Evolutionary conservation across 345 rosid genomes (phyloP).

Genomic region (Combretum micranthum): DNA sequence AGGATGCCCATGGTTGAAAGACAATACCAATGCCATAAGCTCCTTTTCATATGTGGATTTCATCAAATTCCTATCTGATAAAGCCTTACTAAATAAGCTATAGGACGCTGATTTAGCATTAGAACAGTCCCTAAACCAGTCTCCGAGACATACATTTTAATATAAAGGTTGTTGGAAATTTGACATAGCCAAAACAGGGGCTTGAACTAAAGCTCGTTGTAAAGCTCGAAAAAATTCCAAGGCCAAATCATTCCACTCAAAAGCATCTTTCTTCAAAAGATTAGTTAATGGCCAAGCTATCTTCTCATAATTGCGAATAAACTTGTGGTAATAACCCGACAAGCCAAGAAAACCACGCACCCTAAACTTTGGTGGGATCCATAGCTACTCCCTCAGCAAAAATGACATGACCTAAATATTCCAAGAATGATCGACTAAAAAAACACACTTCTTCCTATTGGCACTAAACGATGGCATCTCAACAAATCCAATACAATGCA

Average conservation of each 20-base stretch:
- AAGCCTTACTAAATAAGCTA: conserved; percentile 7
- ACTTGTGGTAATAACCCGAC: neutral
- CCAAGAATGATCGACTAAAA: too few species aligned
- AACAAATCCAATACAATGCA: too few species aligned
- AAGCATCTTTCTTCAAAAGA: neutral
- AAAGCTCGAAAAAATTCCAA: neutral
- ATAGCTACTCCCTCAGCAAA: too few species aligned
- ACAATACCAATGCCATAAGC: too few species aligned
- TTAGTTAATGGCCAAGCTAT: neutral
- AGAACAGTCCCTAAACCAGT: neutral
- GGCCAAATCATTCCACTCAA: neutral
- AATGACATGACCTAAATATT: too few species aligned
- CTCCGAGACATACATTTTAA: neutral
- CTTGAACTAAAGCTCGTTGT: neutral
- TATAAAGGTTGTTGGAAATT: neutral
- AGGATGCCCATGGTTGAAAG: too few species aligned
- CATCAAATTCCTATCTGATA: neutral
- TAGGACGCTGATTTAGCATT: neutral
- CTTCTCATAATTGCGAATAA: neutral
- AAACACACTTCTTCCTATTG: too few species aligned
- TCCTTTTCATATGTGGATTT: too few species aligned
- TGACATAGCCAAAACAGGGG: neutral
- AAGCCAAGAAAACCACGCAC: neutral
- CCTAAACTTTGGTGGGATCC: too few species aligned
- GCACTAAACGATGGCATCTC: too few species aligned